Conservation (phyloP, 495 filamentous ascomycete species). For the Trichoderma reesei region DNA sequence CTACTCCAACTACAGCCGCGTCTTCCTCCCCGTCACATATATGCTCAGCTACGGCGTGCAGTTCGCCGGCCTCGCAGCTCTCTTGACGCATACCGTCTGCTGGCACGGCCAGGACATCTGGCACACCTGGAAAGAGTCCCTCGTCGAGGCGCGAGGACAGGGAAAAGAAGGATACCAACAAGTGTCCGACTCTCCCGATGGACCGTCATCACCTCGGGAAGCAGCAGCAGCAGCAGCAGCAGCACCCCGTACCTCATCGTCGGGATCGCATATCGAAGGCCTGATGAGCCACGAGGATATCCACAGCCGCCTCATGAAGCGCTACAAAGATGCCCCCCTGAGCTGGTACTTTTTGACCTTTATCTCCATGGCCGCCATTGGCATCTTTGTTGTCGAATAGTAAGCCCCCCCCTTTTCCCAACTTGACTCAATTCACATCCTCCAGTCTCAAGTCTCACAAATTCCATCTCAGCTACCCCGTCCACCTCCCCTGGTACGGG, state of each 20-base stretch:
- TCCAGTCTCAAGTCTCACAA: no score
- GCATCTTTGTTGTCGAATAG: constrained; percentile 79
- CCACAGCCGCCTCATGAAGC: constrained; percentile 66
- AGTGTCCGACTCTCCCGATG: constrained; percentile 20
- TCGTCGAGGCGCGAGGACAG: constrained; percentile 37
- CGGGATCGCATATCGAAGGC: constrained; percentile 39
- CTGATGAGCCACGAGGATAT: constrained; percentile 61
- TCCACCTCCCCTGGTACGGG: constrained; percentile 69
- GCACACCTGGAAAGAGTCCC: constrained; percentile 50
- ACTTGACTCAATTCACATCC: no score
- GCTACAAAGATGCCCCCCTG: constrained; percentile 64
- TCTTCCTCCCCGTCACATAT: constrained; percentile 77
- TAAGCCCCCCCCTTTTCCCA: constrained; percentile 24
- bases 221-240: constrained; percentile 3
- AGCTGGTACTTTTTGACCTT: constrained; percentile 68
- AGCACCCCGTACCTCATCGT: constrained; percentile 10
- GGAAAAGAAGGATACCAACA: constrained; percentile 36
- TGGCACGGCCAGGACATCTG: constrained; percentile 73
- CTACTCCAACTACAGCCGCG: constrained; percentile 66
- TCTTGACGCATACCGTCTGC: constrained; percentile 59
- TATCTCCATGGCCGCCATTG: constrained; percentile 57
- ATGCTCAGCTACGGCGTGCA: constrained; percentile 70
- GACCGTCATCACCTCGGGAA: background rate
- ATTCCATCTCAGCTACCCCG: constrained; percentile 45
- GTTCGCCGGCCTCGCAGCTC: constrained; percentile 65